A percentile compares a stretch with the other conserved stretches of the same genome.
Conservation (phyloP, 2,329 filamentous ascomycete species). For the Cordyceps farinosa region DNA sequence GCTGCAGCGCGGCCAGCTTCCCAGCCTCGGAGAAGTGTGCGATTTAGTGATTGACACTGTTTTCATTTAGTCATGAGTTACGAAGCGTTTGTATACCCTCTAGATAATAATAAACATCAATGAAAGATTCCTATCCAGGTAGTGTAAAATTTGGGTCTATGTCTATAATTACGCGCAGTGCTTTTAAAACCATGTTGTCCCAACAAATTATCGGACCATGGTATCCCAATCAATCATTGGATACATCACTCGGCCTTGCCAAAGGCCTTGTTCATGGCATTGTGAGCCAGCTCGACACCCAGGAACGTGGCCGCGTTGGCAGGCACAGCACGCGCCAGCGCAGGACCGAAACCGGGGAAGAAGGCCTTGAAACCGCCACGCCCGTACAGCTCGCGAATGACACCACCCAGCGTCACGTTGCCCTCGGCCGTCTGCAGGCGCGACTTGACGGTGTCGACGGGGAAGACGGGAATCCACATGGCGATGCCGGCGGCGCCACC, state of each 20-base stretch:
- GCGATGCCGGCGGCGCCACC: conserved; percentile 90
- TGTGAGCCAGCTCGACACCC: conserved; percentile 78
- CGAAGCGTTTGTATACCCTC: background rate
- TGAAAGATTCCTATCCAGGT: too few relatives aligned
- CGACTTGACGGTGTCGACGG: conserved; percentile 94
- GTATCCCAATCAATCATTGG: background rate
- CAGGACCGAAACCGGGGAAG: conserved; percentile 94
- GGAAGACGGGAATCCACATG: conserved; percentile 99
- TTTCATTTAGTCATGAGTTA: conserved; percentile 20
- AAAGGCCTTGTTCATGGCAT: conserved; percentile 76
- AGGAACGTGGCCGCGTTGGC: conserved; percentile 95
- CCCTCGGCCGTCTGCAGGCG: conserved; percentile 88
- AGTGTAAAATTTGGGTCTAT: too few relatives aligned
- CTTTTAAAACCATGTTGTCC: background rate
- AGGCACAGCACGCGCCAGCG: conserved; percentile 86
- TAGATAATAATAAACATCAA: too few relatives aligned
- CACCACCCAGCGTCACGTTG: conserved; percentile 73
- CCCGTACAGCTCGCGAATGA: conserved; percentile 77
- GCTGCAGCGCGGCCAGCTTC: conserved; percentile 33
- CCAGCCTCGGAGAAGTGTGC: conserved; percentile 41
- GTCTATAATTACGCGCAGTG: background rate
- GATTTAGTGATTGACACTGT: conserved; percentile 45
- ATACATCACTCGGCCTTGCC: conserved; percentile 29
- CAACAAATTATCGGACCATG: too few relatives aligned
- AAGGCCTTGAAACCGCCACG: conserved; percentile 85